These are phyloP conservation scores for Mediolabrus comicus DNA, from an alignment of 108 stramenopile species.

Conservation along the genomic window DNA sequence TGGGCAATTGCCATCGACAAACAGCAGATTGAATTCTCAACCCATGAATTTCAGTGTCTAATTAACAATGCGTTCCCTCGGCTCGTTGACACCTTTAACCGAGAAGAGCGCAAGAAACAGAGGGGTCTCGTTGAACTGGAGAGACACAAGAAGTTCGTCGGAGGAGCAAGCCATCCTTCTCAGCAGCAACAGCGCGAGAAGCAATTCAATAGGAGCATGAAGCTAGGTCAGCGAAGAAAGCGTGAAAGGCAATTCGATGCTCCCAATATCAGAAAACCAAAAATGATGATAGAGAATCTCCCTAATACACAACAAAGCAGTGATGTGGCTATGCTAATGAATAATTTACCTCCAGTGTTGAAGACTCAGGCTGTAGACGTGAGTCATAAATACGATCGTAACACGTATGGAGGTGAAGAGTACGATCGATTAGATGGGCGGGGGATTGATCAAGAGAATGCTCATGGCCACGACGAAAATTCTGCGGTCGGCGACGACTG, in stretches of 20 bases:
- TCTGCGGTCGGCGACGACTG: no score
- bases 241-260: slow-evolving; percentile 17
- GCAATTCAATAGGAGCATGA: slow-evolving; percentile 3
- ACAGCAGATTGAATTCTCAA: slow-evolving; percentile 51
- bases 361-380: neutral
- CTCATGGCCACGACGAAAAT: no score
- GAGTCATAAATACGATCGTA: neutral
- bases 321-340: slow-evolving; percentile 26
- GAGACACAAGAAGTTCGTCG: slow-evolving; percentile 57
- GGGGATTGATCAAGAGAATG: no score
- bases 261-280: neutral
- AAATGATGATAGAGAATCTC: neutral
- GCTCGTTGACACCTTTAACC: slow-evolving; percentile 48
- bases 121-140: slow-evolving; percentile 54
- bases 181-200: slow-evolving; percentile 9
- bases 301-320: neutral
- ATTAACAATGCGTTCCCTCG: slow-evolving; percentile 51
- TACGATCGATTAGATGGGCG: no score
- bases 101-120: slow-evolving; percentile 44
- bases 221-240: slow-evolving; percentile 2
- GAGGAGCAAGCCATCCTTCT: slow-evolving; percentile 3
- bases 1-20: slow-evolving; percentile 64
- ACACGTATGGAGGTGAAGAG: neutral
- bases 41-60: slow-evolving; percentile 53
- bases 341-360: neutral